Evolutionary conservation across 2,329 filamentous ascomycete genomes (phyloP).

Genomic region (Graphilbum sp.): DNA sequence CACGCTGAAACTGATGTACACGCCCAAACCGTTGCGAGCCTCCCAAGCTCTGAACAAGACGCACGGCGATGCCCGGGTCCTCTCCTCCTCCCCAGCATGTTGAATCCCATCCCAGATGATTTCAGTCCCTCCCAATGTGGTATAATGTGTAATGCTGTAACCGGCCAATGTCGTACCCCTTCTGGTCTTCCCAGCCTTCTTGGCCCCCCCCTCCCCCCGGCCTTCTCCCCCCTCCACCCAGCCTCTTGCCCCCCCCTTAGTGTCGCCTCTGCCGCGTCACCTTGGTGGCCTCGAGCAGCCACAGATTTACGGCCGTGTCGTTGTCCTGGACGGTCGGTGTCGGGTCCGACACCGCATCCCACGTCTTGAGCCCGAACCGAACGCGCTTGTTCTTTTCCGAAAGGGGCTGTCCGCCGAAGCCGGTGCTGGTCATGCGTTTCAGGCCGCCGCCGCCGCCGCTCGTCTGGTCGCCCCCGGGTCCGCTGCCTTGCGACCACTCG

Average conservation of each 20-base stretch:
- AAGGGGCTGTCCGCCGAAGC: background rate
- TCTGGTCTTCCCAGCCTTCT: no score
- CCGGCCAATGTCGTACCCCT: no score
- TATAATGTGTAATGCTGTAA: no score
- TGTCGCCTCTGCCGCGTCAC: conserved; percentile 7
- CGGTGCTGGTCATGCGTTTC: background rate
- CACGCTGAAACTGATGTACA: no score
- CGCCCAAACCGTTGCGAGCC: no score
- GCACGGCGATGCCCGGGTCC: no score
- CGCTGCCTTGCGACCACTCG: background rate
- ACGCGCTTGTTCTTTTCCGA: conserved; percentile 3
- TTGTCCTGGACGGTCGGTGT: conserved; percentile 10
- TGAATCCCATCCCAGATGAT: no score
- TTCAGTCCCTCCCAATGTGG: no score
- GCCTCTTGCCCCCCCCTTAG: conserved; percentile 1
- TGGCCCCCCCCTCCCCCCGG: no score
- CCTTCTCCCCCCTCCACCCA: no score
- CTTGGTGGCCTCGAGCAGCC: conserved; percentile 10
- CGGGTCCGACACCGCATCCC: conserved; percentile 10
- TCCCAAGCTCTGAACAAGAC: no score
- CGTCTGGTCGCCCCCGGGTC: background rate
- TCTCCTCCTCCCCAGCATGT: no score
- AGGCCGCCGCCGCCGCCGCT: background rate
- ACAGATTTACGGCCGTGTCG: conserved; percentile 11
- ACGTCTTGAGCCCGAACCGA: conserved; percentile 10